Evolutionary conservation across 768 basidiomycete genomes (phyloP), one percentile per base, ranked within the genome.

Genomic region (Gyrodon lividus): DNA sequence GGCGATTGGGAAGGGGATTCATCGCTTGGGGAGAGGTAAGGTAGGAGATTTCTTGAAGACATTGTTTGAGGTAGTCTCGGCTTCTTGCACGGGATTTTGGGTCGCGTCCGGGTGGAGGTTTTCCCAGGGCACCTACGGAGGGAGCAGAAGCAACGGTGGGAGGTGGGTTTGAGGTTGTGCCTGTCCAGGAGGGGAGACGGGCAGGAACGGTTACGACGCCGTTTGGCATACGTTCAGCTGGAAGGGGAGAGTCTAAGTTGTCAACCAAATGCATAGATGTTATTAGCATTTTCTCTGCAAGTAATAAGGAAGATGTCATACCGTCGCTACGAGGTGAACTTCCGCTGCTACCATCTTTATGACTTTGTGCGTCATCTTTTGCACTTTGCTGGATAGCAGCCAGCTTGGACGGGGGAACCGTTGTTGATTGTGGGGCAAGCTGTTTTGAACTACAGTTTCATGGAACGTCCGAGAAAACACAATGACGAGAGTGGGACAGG

Each of bases 11-110:
- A 45, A 98, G 77, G 39, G 97, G 97, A 67, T 99, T 99, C 81
- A 98, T 87, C 6, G 97, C 95, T 68, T 97, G 91, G 1, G 93
- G 87, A 0, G 96, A 98, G 1, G 97, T 99, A 48, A 99, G 76
- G 71, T 99, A 99, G 12, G 92, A 91, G 59, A 99, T 90, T 77
- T 99, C 97, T 73, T 98, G 97, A 22, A 99, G 77, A 72, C 97
- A 98, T 86, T 99, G 96, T 72, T 98, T 99, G 60, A 99, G 80
- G 69, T 98, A 99, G 56, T 99, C 97, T 49, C 95, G 78, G 72
- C 92, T 95, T 51, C 92, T 80, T 38, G 95, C 93, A 62, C 96
- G 81, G 62, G 91, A 89, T 71, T 97, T 96, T n/a, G 93, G 93
- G 71, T 98, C 96, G 50, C 92, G 84, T 30, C 87, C 90, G 8